Percentiles rank a stretch among this genome's conserved stretches.
Evolutionary conservation across 2,329 filamentous ascomycete genomes (phyloP).

Genomic region (Neonectria punicea): DNA sequence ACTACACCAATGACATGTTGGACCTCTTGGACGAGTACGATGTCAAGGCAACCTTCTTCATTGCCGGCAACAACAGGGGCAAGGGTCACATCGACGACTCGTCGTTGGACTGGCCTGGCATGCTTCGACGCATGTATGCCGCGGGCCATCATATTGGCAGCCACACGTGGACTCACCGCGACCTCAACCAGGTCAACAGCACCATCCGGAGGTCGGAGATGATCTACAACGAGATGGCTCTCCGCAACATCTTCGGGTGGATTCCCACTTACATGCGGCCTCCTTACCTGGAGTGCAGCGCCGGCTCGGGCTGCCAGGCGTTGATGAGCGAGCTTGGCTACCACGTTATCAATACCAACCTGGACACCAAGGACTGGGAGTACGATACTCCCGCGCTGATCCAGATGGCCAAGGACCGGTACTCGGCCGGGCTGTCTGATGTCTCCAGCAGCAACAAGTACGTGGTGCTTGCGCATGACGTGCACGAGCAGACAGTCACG

Average conservation of each 20-base stretch:
- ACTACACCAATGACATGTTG: slow-evolving; percentile 55
- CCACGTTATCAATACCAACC: slow-evolving; percentile 65
- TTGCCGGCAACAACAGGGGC: slow-evolving; percentile 54
- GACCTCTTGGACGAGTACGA: slow-evolving; percentile 47
- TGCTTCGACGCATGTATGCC: slow-evolving; percentile 54
- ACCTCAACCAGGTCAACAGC: slow-evolving; percentile 52
- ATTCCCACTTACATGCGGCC: slow-evolving; percentile 57
- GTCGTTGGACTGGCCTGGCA: slow-evolving; percentile 46
- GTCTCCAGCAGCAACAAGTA: slow-evolving; percentile 48
- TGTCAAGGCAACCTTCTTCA: slow-evolving; percentile 55
- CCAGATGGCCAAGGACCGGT: slow-evolving; percentile 54
- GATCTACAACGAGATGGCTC: slow-evolving; percentile 56
- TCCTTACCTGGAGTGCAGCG: slow-evolving; percentile 57
- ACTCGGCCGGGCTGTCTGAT: slow-evolving; percentile 49
- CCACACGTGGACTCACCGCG: slow-evolving; percentile 59
- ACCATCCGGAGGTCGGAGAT: slow-evolving; percentile 52
- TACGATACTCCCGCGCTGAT: slow-evolving; percentile 62
- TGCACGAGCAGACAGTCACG: slow-evolving; percentile 58
- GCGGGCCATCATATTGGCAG: slow-evolving; percentile 59
- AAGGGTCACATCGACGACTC: slow-evolving; percentile 55
- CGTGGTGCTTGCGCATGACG: slow-evolving; percentile 65
- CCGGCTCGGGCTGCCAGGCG: slow-evolving; percentile 51
- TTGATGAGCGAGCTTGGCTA: slow-evolving; percentile 58
- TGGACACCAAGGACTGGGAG: slow-evolving; percentile 71
- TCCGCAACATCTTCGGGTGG: slow-evolving; percentile 55